These are phyloP conservation scores for Schizopora paradoxa DNA, from an alignment of 1,284 basidiomycete genomes.

Conservation along the genomic window DNA sequence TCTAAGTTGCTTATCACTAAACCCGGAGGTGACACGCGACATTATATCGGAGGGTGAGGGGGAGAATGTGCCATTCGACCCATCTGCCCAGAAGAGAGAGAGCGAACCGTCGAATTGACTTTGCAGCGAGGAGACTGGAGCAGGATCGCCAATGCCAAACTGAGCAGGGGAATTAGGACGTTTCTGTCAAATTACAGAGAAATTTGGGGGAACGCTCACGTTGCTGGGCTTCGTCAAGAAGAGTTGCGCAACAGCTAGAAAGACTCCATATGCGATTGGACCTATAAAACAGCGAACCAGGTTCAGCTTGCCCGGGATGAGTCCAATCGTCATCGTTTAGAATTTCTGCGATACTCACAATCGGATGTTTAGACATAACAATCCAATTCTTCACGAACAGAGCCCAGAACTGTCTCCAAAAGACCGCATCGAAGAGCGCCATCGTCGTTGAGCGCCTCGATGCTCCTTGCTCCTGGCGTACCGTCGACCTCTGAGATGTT, in stretches of 20 bases:
- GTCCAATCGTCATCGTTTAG: conserved; percentile 17
- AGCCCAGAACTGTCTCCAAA: conserved; percentile 48
- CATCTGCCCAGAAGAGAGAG: conserved; percentile 61
- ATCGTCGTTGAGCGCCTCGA: no score
- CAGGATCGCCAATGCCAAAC: conserved; percentile 61
- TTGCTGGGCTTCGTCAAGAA: conserved; percentile 53
- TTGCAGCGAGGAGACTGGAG: conserved; percentile 44
- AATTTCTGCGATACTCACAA: conserved; percentile 39
- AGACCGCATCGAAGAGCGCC: conserved; percentile 13
- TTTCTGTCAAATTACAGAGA: conserved; percentile 11
- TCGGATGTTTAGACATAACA: conserved; percentile 54
- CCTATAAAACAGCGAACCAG: conserved; percentile 60
- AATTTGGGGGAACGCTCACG: conserved; percentile 31
- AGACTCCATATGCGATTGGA: conserved; percentile 65
- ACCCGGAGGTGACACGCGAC: conserved; percentile 44
- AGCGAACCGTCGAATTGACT: conserved; percentile 46
- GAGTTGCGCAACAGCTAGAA: conserved; percentile 58
- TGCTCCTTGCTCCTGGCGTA: neutral
- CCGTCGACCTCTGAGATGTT: neutral
- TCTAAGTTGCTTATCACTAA: conserved; percentile 38
- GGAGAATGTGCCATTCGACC: conserved; percentile 44
- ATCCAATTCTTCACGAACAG: conserved; percentile 76
- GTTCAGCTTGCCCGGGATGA: conserved; percentile 43
- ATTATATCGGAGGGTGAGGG: conserved; percentile 56
- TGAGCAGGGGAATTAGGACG: conserved; percentile 26